A percentile compares a stretch with the other conserved stretches of the same genome.
These are phyloP conservation scores for Astrocystis sublimbata DNA, from an alignment of 495 filamentous ascomycete genomes.

Conservation along the genomic window DNA sequence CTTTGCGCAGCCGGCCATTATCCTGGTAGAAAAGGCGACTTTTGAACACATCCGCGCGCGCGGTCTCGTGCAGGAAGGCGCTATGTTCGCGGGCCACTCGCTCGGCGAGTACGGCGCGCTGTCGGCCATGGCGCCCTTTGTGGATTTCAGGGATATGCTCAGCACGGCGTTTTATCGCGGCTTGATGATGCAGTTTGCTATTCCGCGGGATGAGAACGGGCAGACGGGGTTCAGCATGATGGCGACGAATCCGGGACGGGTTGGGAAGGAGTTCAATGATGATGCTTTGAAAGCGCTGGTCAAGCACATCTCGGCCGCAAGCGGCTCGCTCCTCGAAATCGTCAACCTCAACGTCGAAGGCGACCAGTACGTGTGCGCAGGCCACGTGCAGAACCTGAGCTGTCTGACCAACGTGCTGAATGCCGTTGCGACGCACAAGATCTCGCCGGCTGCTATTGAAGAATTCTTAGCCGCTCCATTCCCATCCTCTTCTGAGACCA, in stretches of 20 bases:
- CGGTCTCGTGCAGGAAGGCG: constrained; percentile 79
- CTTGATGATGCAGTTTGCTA: constrained; percentile 90
- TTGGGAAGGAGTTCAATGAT: constrained; percentile 79
- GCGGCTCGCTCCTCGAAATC: constrained; percentile 81
- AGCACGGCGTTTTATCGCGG: constrained; percentile 92
- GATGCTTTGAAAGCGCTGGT: constrained; percentile 84
- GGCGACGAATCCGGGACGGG: constrained; percentile 83
- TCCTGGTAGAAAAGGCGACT: constrained; percentile 89
- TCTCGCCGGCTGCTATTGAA: constrained; percentile 63
- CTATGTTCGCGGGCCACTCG: constrained; percentile 64
- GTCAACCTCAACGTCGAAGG: constrained; percentile 92
- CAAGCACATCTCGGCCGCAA: constrained; percentile 75
- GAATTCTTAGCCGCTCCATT: constrained; percentile 29
- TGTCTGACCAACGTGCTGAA: constrained; percentile 73
- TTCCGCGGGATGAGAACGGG: constrained; percentile 80
- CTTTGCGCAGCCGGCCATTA: constrained; percentile 84
- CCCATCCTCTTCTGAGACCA: not conserved
- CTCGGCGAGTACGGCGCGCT: constrained; percentile 89
- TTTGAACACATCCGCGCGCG: constrained; percentile 87
- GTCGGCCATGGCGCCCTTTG: constrained; percentile 84
- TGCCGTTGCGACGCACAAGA: constrained; percentile 78
- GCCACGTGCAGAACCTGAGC: constrained; percentile 53
- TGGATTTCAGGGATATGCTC: constrained; percentile 88
- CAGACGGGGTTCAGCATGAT: constrained; percentile 89
- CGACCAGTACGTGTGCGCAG: constrained; percentile 88